These are phyloP conservation scores for Rhododendron williamsianum DNA, from an alignment of 148 eudicot species.

Conservation along the genomic window DNA sequence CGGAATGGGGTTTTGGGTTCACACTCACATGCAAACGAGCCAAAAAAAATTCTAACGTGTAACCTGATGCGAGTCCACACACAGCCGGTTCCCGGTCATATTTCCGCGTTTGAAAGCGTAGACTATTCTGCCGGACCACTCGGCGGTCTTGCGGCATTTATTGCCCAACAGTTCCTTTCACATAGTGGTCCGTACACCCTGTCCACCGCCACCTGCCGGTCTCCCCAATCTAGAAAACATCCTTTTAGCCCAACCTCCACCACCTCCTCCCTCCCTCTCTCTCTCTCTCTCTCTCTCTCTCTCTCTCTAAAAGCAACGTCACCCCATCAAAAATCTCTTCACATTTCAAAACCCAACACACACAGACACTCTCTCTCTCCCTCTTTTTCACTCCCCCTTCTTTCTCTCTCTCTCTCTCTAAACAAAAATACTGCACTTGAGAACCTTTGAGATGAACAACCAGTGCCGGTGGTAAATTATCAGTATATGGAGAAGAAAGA, in stretches of 20 bases:
- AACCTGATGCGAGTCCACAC: slow-evolving; percentile 23
- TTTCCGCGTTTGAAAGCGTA: slow-evolving; percentile 24
- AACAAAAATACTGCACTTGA: background rate
- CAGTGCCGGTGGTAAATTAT: slow-evolving; percentile 12
- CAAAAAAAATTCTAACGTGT: slow-evolving; percentile 29
- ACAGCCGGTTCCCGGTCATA: slow-evolving; percentile 26
- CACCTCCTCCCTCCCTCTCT: background rate
- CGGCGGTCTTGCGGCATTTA: slow-evolving; percentile 3
- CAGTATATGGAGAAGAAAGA: slow-evolving; percentile 27
- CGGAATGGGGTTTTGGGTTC: background rate
- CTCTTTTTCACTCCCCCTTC: slow-evolving; percentile 12
- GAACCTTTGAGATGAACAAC: slow-evolving; percentile 23
- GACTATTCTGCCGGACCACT: slow-evolving; percentile 12
- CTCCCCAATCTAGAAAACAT: slow-evolving; percentile 13
- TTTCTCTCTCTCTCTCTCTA: background rate
- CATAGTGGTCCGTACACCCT: background rate
- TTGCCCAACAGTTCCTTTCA: slow-evolving; percentile 5
- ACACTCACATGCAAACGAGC: background rate
- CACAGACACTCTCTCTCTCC: slow-evolving; percentile 14
- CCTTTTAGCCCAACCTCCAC: slow-evolving; percentile 30
- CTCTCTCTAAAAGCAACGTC: slow-evolving; percentile 10
- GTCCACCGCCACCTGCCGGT: slow-evolving; percentile 35
- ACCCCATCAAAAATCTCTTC: background rate
- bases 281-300: slow-evolving; percentile 28
- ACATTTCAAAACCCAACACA: slow-evolving; percentile 14